Base-by-base conservation (phyloP, 2,329 filamentous ascomycete species). In the Fusarium musae region DNA sequence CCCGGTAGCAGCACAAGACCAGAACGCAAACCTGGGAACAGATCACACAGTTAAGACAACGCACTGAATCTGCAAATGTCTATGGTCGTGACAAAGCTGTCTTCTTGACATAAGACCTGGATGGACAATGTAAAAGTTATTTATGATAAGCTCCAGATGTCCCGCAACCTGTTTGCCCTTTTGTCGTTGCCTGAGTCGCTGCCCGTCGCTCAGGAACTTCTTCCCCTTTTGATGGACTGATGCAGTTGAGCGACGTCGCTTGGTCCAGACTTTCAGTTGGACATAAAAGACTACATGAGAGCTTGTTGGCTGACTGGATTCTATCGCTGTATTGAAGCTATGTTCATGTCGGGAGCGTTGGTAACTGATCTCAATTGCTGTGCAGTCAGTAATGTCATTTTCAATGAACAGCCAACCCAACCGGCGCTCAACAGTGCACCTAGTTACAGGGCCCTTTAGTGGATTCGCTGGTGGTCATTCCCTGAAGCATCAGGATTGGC, bases 301-400 rank as follows among this genome's bases (percentile, higher is more conserved):
- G 42, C n/a, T 12, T 23, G 0, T 4, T 5, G 1, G 15, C 16
- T 23, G 15, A 26, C 9, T 43, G 6, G 2, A 17, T 0, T 43
- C 0, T 11, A 12, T 43, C 0, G 10, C 1, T 6, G 10, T 5
- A 23, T 17, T 23, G n/a, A 17, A 1, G 3, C 6, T 26, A 1
- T 0, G 28, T 21, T 10, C 5, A 10, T 15, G 12, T 3, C 9
- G 26, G 12, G 21, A 10, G 8, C 2, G 44, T n/a, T 49, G 26
- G 4, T 7, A 34, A 11, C 5, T 13, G 10, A 10, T 13, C 13
- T 49, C 5, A 10, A 23, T 19, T 17, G 16, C 17, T 3, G 10
- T 50, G 21, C 10, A 23, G 46, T 23, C 7, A 34, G 10, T 3
- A 2, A 17, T 17, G 46, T 5, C 9, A 15, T 21, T 3, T 5